These are phyloP conservation scores for Apodospora peruviana DNA, from an alignment of 495 filamentous ascomycete species.

Conservation along the genomic window DNA sequence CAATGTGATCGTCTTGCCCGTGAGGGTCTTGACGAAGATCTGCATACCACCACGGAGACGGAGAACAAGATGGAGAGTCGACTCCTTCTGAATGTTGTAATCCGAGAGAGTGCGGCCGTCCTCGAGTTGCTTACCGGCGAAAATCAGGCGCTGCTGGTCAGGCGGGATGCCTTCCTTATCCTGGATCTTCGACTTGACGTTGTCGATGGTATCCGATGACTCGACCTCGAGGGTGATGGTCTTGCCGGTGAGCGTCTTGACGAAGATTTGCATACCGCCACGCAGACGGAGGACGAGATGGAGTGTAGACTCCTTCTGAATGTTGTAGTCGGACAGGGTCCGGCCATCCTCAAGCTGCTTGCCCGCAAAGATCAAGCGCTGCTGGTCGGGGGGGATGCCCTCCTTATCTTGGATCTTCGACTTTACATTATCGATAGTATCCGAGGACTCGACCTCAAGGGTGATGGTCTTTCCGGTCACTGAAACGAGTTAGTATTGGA, in stretches of 20 bases:
- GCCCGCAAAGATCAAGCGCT: slow-evolving; percentile 96
- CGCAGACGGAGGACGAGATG: slow-evolving; percentile 95
- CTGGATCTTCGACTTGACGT: slow-evolving; percentile 76
- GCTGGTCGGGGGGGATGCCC: slow-evolving; percentile 95
- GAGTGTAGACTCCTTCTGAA: slow-evolving; percentile 96
- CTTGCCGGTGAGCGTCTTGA: slow-evolving; percentile 92
- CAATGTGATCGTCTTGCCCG: slow-evolving; percentile 89
- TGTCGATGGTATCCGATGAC: slow-evolving; percentile 93
- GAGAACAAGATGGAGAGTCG: slow-evolving; percentile 90
- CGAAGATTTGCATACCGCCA: slow-evolving; percentile 96
- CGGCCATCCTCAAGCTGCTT: slow-evolving; percentile 98
- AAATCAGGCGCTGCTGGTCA: slow-evolving; percentile 91
- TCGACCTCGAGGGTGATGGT: slow-evolving; percentile 98
- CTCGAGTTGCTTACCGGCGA: slow-evolving; percentile 93
- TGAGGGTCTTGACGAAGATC: slow-evolving; percentile 77
- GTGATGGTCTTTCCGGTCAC: slow-evolving; percentile 99
- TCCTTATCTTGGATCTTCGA: slow-evolving; percentile 99
- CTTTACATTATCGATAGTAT: slow-evolving; percentile 99
- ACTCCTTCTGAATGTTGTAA: slow-evolving; percentile 99
- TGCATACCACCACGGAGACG: slow-evolving; percentile 99
- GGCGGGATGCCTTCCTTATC: slow-evolving; percentile 96
- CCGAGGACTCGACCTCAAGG: slow-evolving; percentile 95
- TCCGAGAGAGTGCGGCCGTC: slow-evolving; percentile 77
- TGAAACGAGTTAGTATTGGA: slow-evolving; percentile 28
- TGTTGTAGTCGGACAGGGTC: slow-evolving; percentile 96